Base-by-base conservation (phyloP, 1,284 basidiomycete species). In the Cystobasidium pallidum region DNA sequence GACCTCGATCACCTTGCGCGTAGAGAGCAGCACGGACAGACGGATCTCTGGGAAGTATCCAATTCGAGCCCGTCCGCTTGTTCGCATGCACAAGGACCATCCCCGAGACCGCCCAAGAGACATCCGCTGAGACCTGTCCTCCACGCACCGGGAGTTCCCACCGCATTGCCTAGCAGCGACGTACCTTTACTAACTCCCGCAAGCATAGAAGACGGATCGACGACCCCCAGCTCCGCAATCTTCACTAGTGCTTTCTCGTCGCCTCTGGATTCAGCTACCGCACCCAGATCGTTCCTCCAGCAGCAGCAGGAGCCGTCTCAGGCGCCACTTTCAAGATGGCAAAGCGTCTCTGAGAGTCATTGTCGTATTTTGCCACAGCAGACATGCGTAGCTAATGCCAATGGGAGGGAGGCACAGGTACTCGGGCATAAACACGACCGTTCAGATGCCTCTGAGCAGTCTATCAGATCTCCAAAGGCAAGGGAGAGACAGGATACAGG, bases 191-290 rank as follows among this genome's bases (percentile, higher is more conserved):
- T 51, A 6, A 51, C 49, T 51, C 49, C 49, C 7, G 49, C 49
- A 51, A 24, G 49, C 24, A 36, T 6, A 13, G 54, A 57, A 57
- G 54, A 57, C 54, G 54, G 26, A 4, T 15, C 54, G 2, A 19
- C 32, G 1, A 57, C 54, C 19, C 54, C 54, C 2, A 34, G 19
- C 11, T 57, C 54, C 4, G 54, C 54, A n/a, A 32, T 36, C 19
- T 57, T 19, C 54, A 57, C 32, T 19, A 57, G 54, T 34, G 54
- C 54, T n/a, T 34, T 57, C 32, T 57, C 54, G 19, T 57, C 54
- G 21, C 54, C 54, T 57, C n/a, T 57, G 54, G 54, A 57, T 34
- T 57, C 54, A 32, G 54, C 54, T 57, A 19, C 54, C 0, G 32
- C n/a, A 2, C 54, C 54, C 2, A 57, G 54, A 10, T 57, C 54